Base-by-base conservation (phyloP, 2,329 filamentous ascomycete species). In the Chrysosporium queenslandicum region DNA sequence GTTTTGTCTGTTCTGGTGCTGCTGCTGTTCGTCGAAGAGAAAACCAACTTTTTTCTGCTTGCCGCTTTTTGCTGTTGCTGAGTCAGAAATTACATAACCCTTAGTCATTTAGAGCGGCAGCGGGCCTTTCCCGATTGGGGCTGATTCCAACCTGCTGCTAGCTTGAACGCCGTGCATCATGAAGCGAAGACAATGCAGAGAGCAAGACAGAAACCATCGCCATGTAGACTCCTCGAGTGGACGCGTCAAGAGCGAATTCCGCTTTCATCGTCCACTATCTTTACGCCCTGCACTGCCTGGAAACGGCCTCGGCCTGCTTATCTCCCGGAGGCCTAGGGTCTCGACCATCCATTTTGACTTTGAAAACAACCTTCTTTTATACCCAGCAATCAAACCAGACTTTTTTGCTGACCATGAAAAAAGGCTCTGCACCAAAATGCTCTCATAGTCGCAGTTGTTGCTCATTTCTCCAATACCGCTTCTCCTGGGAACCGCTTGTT, bases 281-380 rank as follows among this genome's bases (percentile, higher is more conserved):
- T n/a, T n/a, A n/a, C n/a, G 4, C n/a, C 36, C 4, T 20, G 11
- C 14, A 39, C n/a, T n/a, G n/a, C n/a, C n/a, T n/a, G n/a, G n/a
- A n/a, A n/a, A n/a, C n/a, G n/a, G n/a, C 20, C 16, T 18, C 14
- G 6, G 4, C 16, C 11, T 5, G n/a, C 36, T 2, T 16, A 20
- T 39, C 16, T 8, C 39, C 16, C 39, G 7, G 12, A 2, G 20
- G 39, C 39, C 39, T 21, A 41, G 36, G 21, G 42, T 46, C 42
- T 46, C 42, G 42, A 20, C 42, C 42, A 3, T 30, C 25, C 42
- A 30, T 46, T 46, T n/a, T 46, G 42, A 46, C 42, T 46, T 46
- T 46, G 12, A n/a, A 46, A 29, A 25, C 41, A 43, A 43, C 41
- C 41, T 43, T 43, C 41, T 46, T 32, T 30, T 16, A 32, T 16